phyloP scores from a whole-genome alignment of 257 asterid genomes.

The Thymus quinquecostatus region DNA sequence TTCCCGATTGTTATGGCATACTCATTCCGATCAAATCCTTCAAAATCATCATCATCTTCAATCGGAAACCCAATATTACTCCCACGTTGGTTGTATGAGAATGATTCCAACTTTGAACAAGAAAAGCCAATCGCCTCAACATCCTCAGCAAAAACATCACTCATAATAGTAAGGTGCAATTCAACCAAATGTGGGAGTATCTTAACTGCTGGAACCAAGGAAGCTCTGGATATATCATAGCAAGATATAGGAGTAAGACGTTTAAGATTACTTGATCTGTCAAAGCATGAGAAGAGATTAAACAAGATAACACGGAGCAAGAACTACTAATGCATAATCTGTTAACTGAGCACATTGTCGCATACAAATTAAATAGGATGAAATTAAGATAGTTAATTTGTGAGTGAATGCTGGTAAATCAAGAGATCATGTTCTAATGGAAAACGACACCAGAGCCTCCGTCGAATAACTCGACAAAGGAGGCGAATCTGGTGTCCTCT shows the following conservation, averaged over 20 bases:
- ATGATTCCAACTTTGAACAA: slow-evolving; percentile 43
- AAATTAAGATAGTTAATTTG: no score
- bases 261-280: slow-evolving; percentile 52
- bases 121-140: slow-evolving; percentile 44
- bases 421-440: no score
- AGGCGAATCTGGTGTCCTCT: no score
- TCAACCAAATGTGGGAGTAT: slow-evolving; percentile 52
- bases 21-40: not conserved
- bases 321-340: not conserved
- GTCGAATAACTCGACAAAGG: no score
- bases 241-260: slow-evolving; percentile 39
- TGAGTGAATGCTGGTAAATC: no score
- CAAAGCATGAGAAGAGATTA: slow-evolving; percentile 1
- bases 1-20: no score
- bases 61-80: not conserved
- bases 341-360: not conserved
- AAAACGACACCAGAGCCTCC: no score
- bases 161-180: slow-evolving; percentile 42
- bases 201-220: slow-evolving; percentile 38
- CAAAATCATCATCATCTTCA: not conserved
- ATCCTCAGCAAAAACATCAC: not conserved
- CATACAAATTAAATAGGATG: not conserved
- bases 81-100: slow-evolving; percentile 8
- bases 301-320: slow-evolving; percentile 3
- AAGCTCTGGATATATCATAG: slow-evolving; percentile 17